A percentile compares a stretch with the other conserved stretches of the same genome.
These are phyloP conservation scores for Sporobolomyces pararoseus DNA, from an alignment of 768 basidiomycete species.

Conservation along the genomic window DNA sequence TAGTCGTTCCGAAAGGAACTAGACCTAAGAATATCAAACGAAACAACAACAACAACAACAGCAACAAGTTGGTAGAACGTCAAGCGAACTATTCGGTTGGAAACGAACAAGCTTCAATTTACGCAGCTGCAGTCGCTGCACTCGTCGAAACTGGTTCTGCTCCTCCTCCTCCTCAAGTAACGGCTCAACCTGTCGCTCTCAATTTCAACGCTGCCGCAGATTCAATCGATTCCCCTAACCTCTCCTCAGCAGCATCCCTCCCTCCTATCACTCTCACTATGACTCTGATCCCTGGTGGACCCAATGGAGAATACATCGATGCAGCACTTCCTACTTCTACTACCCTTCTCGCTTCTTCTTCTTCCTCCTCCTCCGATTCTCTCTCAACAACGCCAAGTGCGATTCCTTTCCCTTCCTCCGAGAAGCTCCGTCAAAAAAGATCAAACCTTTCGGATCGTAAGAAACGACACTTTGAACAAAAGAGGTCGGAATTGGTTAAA, in stretches of 20 bases:
- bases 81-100: conserved; percentile 15
- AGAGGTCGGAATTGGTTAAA: too few species aligned
- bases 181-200: conserved; percentile 15
- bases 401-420: too few species aligned
- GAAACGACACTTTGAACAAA: background rate
- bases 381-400: too few species aligned
- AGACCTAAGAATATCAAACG: conserved; percentile 22
- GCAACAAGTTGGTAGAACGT: too few species aligned
- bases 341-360: too few species aligned
- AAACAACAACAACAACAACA: background rate
- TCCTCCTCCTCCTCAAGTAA: background rate
- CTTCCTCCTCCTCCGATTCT: too few species aligned
- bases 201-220: background rate
- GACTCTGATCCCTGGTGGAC: conserved; percentile 23
- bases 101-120: conserved; percentile 14
- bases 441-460: background rate
- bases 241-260: too few species aligned
- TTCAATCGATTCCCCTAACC: background rate
- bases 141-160: conserved; percentile 5
- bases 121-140: conserved; percentile 26
- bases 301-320: conserved; percentile 25
- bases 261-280: conserved; percentile 29
- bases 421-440: background rate
- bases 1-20: conserved; percentile 19
- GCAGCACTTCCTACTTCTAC: conserved; percentile 5